Percentiles rank a stretch among this genome's conserved stretches.
phyloP scores from a whole-genome alignment of 2,329 filamentous ascomycete species.

The Tolypocladium nubicola region DNA sequence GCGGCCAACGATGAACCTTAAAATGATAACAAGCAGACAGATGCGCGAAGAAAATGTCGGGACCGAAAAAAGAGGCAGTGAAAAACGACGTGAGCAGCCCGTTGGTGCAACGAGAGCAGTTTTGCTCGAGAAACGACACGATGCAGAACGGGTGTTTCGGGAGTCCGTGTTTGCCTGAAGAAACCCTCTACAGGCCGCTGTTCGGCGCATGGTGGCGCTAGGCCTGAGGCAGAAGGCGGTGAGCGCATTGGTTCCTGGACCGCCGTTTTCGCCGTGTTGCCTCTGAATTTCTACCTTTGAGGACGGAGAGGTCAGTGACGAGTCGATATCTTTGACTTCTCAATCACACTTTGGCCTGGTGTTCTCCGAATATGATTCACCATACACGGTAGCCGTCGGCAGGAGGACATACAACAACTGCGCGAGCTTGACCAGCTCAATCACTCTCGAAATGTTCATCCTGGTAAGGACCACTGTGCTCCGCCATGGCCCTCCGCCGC shows the following conservation, averaged over 20 bases:
- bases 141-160: background rate
- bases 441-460: conserved; percentile 3
- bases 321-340: background rate
- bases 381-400: background rate
- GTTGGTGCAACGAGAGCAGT: background rate
- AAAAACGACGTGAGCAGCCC: background rate
- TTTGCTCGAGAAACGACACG: background rate
- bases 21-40: background rate
- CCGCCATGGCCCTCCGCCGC: background rate
- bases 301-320: background rate
- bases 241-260: background rate
- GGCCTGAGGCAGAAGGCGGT: conserved; percentile 2
- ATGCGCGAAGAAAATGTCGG: background rate
- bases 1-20: background rate
- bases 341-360: background rate
- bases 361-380: background rate
- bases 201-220: background rate
- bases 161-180: background rate
- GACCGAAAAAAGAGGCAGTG: background rate
- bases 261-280: background rate
- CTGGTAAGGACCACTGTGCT: background rate
- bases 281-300: background rate
- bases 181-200: background rate
- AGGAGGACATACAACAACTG: background rate
- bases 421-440: background rate